phyloP scores from a whole-genome alignment of 441 rosid genomes.

The Oxalis stricta region DNA sequence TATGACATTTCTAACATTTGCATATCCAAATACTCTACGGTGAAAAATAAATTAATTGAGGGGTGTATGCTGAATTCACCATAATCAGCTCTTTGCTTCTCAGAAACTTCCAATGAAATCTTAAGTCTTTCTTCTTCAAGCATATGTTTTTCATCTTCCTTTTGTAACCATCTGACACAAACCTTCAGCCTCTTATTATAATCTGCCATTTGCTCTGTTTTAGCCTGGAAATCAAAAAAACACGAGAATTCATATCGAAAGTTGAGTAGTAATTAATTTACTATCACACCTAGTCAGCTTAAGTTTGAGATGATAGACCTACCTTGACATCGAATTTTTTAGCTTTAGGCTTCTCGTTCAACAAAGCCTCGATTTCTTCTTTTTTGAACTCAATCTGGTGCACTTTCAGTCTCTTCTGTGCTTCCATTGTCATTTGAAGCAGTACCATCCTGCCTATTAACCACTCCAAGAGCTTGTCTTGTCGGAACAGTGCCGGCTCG shows the following conservation, averaged over 20 bases:
- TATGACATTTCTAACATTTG: neutral
- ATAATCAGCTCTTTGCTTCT: constrained; percentile 38
- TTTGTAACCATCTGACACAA: constrained; percentile 73
- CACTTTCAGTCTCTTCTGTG: constrained; percentile 29
- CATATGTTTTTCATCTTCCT: constrained; percentile 41
- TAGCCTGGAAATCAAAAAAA: constrained; percentile 32
- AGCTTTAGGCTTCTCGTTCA: constrained; percentile 56
- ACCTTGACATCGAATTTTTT: constrained; percentile 84
- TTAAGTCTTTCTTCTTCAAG: constrained; percentile 49
- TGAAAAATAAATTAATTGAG: no score
- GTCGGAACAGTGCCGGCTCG: constrained; percentile 27
- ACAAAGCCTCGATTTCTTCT: constrained; percentile 66
- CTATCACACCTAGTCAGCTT: no score
- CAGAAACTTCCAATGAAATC: constrained; percentile 41
- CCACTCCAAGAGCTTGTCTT: constrained; percentile 37
- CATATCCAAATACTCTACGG: neutral
- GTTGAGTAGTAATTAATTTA: no score
- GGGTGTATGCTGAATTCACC: no score
- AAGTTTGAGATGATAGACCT: no score
- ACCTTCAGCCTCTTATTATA: constrained; percentile 54
- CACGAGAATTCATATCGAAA: no score
- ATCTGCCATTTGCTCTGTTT: constrained; percentile 45
- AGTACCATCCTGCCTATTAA: constrained; percentile 39
- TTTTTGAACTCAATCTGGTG: constrained; percentile 41
- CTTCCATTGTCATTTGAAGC: constrained; percentile 26